A percentile compares a stretch with the other conserved stretches of the same genome.
Evolutionary conservation across 2,329 filamentous ascomycete genomes (phyloP).

Genomic region (Nigrospora sphaerica): DNA sequence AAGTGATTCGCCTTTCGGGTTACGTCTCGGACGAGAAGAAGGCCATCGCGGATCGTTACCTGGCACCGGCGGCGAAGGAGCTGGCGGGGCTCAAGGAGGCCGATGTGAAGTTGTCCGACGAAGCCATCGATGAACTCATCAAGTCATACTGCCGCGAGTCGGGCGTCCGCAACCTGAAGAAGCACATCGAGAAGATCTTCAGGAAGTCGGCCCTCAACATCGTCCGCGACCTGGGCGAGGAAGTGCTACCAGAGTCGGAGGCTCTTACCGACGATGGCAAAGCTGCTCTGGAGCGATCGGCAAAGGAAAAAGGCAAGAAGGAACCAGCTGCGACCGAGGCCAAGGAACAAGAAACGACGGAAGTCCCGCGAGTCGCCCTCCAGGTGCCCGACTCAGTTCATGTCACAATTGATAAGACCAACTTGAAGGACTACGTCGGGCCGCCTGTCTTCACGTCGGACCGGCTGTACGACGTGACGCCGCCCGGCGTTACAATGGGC

Average conservation of each 20-base stretch:
- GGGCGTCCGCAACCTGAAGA: constrained; percentile 95
- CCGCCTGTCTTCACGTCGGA: constrained; percentile 94
- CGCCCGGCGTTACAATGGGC: constrained; percentile 93
- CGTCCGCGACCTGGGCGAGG: constrained; percentile 86
- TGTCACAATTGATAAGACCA: constrained; percentile 79
- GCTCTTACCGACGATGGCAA: constrained; percentile 83
- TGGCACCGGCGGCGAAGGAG: constrained; percentile 91
- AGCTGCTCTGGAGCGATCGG: constrained; percentile 46
- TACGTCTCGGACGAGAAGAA: constrained; percentile 99
- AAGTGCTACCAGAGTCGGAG: constrained; percentile 61
- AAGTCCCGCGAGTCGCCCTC: constrained; percentile 67
- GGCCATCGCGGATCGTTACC: constrained; percentile 90
- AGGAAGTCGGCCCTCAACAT: constrained; percentile 96
- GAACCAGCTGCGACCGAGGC: constrained; percentile 21
- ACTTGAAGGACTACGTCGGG: constrained; percentile 93
- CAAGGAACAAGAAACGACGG: constrained; percentile 58
- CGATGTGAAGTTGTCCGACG: constrained; percentile 77
- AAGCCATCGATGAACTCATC: constrained; percentile 92
- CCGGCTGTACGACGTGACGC: constrained; percentile 87
- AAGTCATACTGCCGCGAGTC: constrained; percentile 98
- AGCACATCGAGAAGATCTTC: constrained; percentile 99
- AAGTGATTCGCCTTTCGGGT: constrained; percentile 90
- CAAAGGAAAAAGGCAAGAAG: constrained; percentile 46
- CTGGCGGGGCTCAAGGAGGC: constrained; percentile 84
- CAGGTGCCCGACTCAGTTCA: constrained; percentile 83